A percentile compares a stretch with the other conserved stretches of the same genome.
Evolutionary conservation across 192 early-diverging fungal species (phyloP).

Genomic region (Umbelopsis vinacea): DNA sequence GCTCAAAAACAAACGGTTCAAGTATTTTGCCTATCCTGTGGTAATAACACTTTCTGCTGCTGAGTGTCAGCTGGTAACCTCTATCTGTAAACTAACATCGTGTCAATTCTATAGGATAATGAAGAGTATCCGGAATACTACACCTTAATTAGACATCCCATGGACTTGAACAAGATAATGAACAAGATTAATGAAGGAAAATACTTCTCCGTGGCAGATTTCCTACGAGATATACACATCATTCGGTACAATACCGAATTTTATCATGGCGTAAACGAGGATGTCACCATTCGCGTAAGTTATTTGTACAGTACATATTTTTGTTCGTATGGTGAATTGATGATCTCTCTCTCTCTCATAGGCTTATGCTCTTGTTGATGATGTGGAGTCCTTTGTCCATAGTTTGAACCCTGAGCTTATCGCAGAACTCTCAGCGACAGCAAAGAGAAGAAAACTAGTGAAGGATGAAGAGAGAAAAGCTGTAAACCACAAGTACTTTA

Average conservation of each 20-base stretch:
- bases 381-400: constrained; percentile 11
- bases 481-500: constrained; percentile 7
- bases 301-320: neutral
- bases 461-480: constrained; percentile 5
- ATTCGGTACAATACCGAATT: constrained; percentile 39
- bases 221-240: constrained; percentile 47
- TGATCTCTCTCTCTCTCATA: neutral
- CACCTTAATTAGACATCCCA: constrained; percentile 46
- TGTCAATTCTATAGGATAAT: neutral
- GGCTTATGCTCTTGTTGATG: constrained; percentile 16
- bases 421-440: neutral
- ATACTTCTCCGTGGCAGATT: constrained; percentile 43
- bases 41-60: constrained; percentile 46
- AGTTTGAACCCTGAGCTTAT: constrained; percentile 1
- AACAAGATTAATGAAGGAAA: constrained; percentile 47
- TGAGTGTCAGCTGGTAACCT: neutral
- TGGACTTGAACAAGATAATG: constrained; percentile 56
- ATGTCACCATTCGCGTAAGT: constrained; percentile 19
- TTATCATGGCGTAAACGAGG: constrained; percentile 25
- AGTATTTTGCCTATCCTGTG: constrained; percentile 51
- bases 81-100: neutral
- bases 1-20: constrained; percentile 50
- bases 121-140: constrained; percentile 41
- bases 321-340: neutral
- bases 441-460: neutral